Base-by-base conservation (phyloP, 192 early-diverging fungal species). In the Backusella australiensis region DNA sequence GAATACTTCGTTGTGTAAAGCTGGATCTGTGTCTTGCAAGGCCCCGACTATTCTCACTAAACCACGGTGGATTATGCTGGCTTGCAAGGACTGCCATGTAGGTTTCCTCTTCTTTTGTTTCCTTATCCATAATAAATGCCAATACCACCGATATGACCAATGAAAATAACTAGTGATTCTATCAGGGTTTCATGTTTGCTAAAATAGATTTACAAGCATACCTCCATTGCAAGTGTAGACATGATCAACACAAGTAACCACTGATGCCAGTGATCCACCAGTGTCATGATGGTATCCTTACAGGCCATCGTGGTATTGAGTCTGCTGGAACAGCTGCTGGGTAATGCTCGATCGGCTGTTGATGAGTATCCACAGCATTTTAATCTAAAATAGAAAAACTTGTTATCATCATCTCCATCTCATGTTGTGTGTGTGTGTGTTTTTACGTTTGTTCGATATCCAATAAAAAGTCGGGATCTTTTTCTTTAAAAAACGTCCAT, bases 301-400 rank as follows among this genome's bases (percentile, higher is more conserved):
- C 75, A 77, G 17, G 53, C 75, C 38, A 38, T 19, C 35, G 38
- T 12, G 17, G 42, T 32, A 12, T 59, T 34, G 35, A 75, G 17
- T 23, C 15, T 34, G 14, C 23, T 11, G 0, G 39, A 35, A 49
- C 75, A 77, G 15, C 38, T 49, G 4, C 15, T 44, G 6, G 75
- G 69, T 9, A 71, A 17, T 8, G 75, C 44, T 77, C 75, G 15
- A 71, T 77, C 75, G 0, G 9, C 11, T 38, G 35, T 14, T 29
- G 75, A 71, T 52, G 42, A 39, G 34, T 77, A 77, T 56, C 75
- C 75, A 32, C 75, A 77, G 34, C 75, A 77, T 14, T 77, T 35
- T 6, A 71, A 71, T 32, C 75, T 77, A 69, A 7, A 69, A 29
- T 39, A 35, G 17, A 70, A 14, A 53, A 1, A 14, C 29, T 17